Evolutionary conservation across 345 rosid genomes (phyloP).

Genomic region (Erucastrum elatum): DNA sequence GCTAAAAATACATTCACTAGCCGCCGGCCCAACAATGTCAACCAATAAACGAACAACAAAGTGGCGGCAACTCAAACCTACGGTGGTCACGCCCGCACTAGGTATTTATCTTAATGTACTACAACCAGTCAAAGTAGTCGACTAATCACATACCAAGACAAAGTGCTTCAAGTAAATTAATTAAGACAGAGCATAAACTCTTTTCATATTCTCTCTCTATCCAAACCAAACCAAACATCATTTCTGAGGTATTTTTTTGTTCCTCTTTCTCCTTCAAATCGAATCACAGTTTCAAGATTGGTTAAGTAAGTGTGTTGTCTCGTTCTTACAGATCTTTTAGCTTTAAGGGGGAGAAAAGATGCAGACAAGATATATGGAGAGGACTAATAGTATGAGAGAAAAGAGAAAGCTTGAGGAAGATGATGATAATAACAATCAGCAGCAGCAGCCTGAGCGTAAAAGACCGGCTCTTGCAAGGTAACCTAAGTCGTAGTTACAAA

Average conservation of each 20-base stretch:
- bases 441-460: constrained; percentile 74
- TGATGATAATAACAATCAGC: background rate
- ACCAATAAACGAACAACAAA: constrained; percentile 20
- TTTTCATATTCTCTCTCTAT: constrained; percentile 14
- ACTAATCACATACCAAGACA: constrained; percentile 24
- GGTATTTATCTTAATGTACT: constrained; percentile 6
- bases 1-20: constrained; percentile 38
- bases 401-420: constrained; percentile 72
- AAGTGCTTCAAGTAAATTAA: constrained; percentile 9
- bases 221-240: constrained; percentile 33
- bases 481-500: background rate
- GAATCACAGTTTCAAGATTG: constrained; percentile 6
- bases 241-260: constrained; percentile 13
- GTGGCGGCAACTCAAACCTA: constrained; percentile 29
- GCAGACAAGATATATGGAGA: constrained; percentile 81
- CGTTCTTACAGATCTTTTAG: constrained; percentile 32
- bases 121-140: constrained; percentile 32
- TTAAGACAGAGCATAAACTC: background rate
- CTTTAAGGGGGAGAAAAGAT: constrained; percentile 33
- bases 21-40: constrained; percentile 27
- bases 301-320: constrained; percentile 11
- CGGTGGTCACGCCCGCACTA: constrained; percentile 11
- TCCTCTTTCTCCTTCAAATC: constrained; percentile 18
- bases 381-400: constrained; percentile 77
- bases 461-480: constrained; percentile 94